phyloP scores from a whole-genome alignment of 768 basidiomycete species.

The Panaeolus cyanescens region DNA sequence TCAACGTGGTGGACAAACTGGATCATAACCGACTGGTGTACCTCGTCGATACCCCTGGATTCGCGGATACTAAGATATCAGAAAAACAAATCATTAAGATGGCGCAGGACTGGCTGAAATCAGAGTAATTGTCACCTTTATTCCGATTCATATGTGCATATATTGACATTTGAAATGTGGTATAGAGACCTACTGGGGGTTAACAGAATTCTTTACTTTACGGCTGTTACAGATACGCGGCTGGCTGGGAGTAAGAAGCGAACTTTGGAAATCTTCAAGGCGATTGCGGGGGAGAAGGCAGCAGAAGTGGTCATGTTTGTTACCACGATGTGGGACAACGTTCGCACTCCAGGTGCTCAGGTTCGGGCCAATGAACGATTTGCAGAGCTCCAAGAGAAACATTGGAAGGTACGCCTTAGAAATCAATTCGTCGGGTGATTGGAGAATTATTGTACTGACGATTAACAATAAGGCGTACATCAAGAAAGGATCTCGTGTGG shows the following conservation, averaged over 20 bases:
- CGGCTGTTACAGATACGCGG: neutral
- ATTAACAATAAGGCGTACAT: neutral
- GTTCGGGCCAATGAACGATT: neutral
- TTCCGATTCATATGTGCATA: neutral
- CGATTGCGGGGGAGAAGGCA: neutral
- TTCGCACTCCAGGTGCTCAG: neutral
- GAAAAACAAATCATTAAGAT: neutral
- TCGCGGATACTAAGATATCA: neutral
- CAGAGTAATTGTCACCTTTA: neutral
- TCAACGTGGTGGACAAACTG: neutral
- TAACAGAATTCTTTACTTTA: neutral
- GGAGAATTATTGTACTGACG: neutral
- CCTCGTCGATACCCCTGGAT: neutral
- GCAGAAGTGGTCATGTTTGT: neutral
- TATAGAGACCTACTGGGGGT: neutral
- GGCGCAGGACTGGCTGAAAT: neutral
- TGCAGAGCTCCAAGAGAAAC: neutral
- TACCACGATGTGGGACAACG: neutral
- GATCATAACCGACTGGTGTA: neutral
- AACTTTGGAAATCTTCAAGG: neutral
- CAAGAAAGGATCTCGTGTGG: neutral
- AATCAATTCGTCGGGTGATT: neutral
- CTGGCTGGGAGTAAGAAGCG: neutral
- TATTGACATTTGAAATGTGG: neutral
- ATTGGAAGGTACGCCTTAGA: neutral